A percentile compares a stretch with the other conserved stretches of the same genome.
Evolutionary conservation across 2,329 filamentous ascomycete genomes (phyloP).

Genomic region (Hypoxylon sp.): DNA sequence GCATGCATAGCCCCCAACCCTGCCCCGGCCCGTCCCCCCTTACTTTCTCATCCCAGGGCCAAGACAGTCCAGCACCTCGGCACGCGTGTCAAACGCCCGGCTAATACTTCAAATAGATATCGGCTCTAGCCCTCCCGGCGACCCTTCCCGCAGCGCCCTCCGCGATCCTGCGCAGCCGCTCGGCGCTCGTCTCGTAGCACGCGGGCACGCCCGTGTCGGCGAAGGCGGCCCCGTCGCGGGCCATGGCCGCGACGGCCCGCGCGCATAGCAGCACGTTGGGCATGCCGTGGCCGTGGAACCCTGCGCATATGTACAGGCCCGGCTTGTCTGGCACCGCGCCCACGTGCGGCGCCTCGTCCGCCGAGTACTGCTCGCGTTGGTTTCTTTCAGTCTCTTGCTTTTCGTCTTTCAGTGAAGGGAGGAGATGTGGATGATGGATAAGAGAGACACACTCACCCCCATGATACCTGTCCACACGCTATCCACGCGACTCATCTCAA

Average conservation of each 20-base stretch:
- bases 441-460: constrained; percentile 33
- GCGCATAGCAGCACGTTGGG: constrained; percentile 39
- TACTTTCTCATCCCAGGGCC: neutral
- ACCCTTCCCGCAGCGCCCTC: constrained; percentile 6
- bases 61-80: too few species aligned
- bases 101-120: constrained; percentile 28
- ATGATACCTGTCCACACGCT: constrained; percentile 48
- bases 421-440: neutral
- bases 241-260: constrained; percentile 35
- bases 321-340: constrained; percentile 36
- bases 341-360: constrained; percentile 37
- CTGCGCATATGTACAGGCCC: constrained; percentile 37
- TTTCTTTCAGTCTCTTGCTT: neutral
- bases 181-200: constrained; percentile 35
- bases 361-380: constrained; percentile 30
- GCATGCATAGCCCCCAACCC: too few species aligned
- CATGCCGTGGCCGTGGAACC: constrained; percentile 41
- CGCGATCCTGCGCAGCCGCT: constrained; percentile 29
- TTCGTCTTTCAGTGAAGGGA: neutral
- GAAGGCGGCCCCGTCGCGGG: constrained; percentile 33
- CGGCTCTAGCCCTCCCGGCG: constrained; percentile 13
- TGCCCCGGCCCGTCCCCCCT: too few species aligned
- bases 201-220: constrained; percentile 36
- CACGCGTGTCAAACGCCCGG: too few species aligned
- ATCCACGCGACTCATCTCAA: constrained; percentile 45